Conservation (phyloP, 768 basidiomycete genomes). For the Galerina sulciceps region DNA sequence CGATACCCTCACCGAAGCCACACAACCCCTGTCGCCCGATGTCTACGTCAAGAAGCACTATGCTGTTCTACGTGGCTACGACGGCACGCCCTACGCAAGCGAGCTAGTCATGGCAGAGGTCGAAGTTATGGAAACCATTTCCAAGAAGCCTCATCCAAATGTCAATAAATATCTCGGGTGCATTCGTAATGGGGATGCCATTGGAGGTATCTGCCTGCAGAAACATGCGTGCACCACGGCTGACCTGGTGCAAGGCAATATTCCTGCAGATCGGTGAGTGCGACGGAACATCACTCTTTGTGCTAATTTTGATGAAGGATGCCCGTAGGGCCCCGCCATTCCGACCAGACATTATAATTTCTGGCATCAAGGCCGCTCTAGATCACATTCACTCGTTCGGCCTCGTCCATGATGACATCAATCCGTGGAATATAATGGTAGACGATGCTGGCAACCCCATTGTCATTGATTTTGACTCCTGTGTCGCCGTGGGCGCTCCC, state of each 20-base stretch:
- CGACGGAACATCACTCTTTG: neutral
- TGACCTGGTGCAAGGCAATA: conserved; percentile 7
- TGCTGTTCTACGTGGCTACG: conserved; percentile 6
- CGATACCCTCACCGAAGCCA: conserved; percentile 4
- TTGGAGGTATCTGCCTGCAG: conserved; percentile 19
- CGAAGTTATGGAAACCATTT: conserved; percentile 15
- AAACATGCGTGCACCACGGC: conserved; percentile 14
- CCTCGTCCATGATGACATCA: conserved; percentile 31
- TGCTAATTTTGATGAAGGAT: neutral
- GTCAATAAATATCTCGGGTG: conserved; percentile 25
- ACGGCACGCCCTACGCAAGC: neutral
- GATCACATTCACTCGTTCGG: conserved; percentile 24
- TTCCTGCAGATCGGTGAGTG: conserved; percentile 14
- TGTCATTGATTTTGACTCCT: conserved; percentile 30
- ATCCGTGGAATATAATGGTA: conserved; percentile 28
- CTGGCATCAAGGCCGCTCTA: conserved; percentile 21
- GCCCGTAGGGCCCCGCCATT: conserved; percentile 12
- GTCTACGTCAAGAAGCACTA: conserved; percentile 14
- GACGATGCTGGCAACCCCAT: conserved; percentile 21
- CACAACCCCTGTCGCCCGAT: neutral
- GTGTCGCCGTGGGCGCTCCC: conserved; percentile 8
- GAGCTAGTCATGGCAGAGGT: conserved; percentile 16
- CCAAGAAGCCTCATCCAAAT: conserved; percentile 22
- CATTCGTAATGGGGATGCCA: conserved; percentile 12
- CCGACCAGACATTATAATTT: conserved; percentile 6